A percentile compares a stretch with the other conserved stretches of the same genome.
Conservation (phyloP, 2,329 filamentous ascomycete species). For the Penicillium palitans region DNA sequence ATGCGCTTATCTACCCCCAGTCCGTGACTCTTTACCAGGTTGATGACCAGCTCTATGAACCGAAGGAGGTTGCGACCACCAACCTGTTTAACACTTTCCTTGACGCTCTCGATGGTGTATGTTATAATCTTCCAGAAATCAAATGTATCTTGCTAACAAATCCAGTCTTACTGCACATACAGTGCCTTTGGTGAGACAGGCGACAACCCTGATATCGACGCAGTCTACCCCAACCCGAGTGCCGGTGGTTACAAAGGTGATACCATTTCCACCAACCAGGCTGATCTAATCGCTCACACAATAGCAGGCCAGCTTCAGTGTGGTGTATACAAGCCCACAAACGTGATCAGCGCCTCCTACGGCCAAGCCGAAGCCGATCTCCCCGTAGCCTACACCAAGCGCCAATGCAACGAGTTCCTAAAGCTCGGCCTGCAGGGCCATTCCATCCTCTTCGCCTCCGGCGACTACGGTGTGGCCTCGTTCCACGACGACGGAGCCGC, state of each 20-base stretch:
- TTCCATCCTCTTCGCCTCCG: conserved; percentile 34
- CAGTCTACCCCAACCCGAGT: conserved; percentile 51
- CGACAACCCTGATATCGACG: conserved; percentile 51
- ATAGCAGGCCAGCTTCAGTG: conserved; percentile 45
- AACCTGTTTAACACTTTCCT: conserved; percentile 51
- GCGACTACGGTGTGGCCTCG: conserved; percentile 36
- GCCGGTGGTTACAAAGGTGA: conserved; percentile 53
- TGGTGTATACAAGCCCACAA: conserved; percentile 55
- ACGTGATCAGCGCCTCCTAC: conserved; percentile 60
- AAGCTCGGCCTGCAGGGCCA: conserved; percentile 49
- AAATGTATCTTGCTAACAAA: background rate
- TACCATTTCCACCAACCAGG: conserved; percentile 37
- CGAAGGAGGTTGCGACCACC: conserved; percentile 29
- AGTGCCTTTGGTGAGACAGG: conserved; percentile 53
- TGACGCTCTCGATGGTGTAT: conserved; percentile 53
- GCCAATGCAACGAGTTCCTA: conserved; percentile 50
- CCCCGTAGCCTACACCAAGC: conserved; percentile 55
- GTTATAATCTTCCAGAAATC: background rate
- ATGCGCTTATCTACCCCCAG: conserved; percentile 56
- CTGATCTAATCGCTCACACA: conserved; percentile 20
- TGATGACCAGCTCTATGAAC: conserved; percentile 50
- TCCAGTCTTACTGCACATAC: conserved; percentile 53
- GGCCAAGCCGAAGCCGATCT: conserved; percentile 56
- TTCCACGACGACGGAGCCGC: conserved; percentile 40
- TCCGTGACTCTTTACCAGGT: conserved; percentile 53